Conservation (phyloP, 2,329 filamentous ascomycete species). For the Fusarium bulbicola region DNA sequence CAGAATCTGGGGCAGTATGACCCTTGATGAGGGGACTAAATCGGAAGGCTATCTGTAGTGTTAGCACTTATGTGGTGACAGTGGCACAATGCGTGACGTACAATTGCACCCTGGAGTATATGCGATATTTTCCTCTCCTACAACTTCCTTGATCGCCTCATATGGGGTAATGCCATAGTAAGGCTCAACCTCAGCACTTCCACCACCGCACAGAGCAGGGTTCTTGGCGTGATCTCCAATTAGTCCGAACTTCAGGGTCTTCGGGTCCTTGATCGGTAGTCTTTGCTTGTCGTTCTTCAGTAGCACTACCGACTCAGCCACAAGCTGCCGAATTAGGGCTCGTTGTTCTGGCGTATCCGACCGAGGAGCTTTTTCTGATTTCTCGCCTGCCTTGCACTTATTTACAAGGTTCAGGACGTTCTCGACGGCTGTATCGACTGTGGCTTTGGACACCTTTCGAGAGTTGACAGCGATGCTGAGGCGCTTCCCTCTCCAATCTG, state of each 20-base stretch:
- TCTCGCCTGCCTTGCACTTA: slow-evolving; percentile 1
- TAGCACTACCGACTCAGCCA: slow-evolving; percentile 16
- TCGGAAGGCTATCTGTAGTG: slow-evolving; percentile 3
- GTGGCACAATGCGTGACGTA: neutral
- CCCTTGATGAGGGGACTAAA: slow-evolving; percentile 30
- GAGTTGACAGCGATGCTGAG: slow-evolving; percentile 42
- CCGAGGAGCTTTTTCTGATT: neutral
- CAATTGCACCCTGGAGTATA: slow-evolving; percentile 36
- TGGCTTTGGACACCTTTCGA: slow-evolving; percentile 30
- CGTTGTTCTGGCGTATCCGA: slow-evolving; percentile 26
- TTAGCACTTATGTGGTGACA: neutral
- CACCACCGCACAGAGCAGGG: slow-evolving; percentile 47
- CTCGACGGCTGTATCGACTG: slow-evolving; percentile 41
- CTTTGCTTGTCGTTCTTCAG: slow-evolving; percentile 12
- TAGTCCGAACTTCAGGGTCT: slow-evolving; percentile 47
- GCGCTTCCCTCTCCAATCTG: slow-evolving; percentile 34
- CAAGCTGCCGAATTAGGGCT: slow-evolving; percentile 21
- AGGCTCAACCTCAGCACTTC: slow-evolving; percentile 47
- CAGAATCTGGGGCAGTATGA: neutral
- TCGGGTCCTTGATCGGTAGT: slow-evolving; percentile 19
- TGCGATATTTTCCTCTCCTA: slow-evolving; percentile 26
- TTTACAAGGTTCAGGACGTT: slow-evolving; percentile 32
- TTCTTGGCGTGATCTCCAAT: slow-evolving; percentile 52
- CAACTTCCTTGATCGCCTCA: slow-evolving; percentile 43
- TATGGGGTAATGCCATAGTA: slow-evolving; percentile 47